Evolutionary conservation across 176 grass and related monocot genomes (phyloP).

Genomic region (Chloris gayana): DNA sequence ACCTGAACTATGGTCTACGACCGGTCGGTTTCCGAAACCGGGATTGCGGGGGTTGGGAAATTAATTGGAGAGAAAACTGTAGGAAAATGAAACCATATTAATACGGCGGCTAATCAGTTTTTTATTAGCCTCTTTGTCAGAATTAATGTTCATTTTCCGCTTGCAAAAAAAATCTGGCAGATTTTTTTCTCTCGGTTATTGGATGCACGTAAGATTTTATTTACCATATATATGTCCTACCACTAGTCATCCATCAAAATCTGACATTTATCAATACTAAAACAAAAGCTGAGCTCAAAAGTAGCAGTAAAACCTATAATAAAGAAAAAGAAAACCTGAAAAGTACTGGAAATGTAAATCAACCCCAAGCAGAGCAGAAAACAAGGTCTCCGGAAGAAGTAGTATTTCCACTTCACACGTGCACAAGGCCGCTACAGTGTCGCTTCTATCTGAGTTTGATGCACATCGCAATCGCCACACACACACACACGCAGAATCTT

Average conservation of each 20-base stretch:
- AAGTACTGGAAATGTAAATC: no score
- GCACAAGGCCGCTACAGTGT: no score
- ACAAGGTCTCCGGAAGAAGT: no score
- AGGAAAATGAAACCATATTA: constrained; percentile 2
- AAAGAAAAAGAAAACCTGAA: no score
- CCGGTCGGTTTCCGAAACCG: background rate
- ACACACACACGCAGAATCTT: background rate
- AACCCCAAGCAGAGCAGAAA: background rate
- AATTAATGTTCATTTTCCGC: background rate
- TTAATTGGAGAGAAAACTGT: background rate
- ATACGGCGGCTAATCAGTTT: background rate
- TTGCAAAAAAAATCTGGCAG: background rate
- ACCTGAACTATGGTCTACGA: background rate
- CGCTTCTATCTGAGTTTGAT: background rate
- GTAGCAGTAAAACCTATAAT: no score
- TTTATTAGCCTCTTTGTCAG: background rate
- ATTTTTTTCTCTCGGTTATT: background rate
- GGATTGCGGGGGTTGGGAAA: background rate
- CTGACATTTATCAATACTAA: no score
- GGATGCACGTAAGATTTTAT: background rate
- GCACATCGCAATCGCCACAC: background rate
- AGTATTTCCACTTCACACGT: background rate
- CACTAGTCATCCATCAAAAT: no score
- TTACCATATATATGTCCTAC: background rate
- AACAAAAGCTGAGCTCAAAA: no score